phyloP scores from a whole-genome alignment of 352 stramenopile species.

The Albugo laibachii region DNA sequence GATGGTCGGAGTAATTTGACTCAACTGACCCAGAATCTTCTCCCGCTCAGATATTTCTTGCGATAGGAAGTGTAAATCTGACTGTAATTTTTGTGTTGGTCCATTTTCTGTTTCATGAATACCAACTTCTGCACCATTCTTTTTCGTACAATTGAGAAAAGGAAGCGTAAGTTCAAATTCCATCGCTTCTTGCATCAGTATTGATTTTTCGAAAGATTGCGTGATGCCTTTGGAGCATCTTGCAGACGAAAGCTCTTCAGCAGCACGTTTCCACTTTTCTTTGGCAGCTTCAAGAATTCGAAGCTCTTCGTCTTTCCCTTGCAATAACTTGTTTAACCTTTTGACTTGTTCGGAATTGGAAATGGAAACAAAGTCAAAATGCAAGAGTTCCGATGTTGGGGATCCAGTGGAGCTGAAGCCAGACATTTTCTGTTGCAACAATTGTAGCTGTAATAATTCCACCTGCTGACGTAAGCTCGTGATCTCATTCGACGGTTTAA shows the following conservation, averaged over 20 bases:
- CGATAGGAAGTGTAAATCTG: slow-evolving; percentile 14
- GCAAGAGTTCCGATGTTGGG: slow-evolving; percentile 7
- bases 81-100: slow-evolving; percentile 5
- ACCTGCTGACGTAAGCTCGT: slow-evolving; percentile 41
- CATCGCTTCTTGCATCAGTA: neutral
- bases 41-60: slow-evolving; percentile 30
- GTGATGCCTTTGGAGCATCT: neutral
- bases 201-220: neutral
- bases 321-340: neutral
- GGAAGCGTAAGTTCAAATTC: no score
- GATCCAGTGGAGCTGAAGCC: slow-evolving; percentile 4
- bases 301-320: slow-evolving; percentile 18
- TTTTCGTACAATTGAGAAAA: no score
- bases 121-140: neutral
- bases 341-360: neutral
- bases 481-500: slow-evolving; percentile 72
- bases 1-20: slow-evolving; percentile 3
- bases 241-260: slow-evolving; percentile 12
- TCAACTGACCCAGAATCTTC: slow-evolving; percentile 13
- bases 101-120: neutral
- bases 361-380: no score
- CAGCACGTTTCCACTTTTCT: slow-evolving; percentile 47
- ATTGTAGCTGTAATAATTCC: slow-evolving; percentile 33
- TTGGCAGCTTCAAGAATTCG: slow-evolving; percentile 24
- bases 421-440: slow-evolving; percentile 38